phyloP scores from a whole-genome alignment of 306 rosid genomes.

The Vicia sativa region DNA sequence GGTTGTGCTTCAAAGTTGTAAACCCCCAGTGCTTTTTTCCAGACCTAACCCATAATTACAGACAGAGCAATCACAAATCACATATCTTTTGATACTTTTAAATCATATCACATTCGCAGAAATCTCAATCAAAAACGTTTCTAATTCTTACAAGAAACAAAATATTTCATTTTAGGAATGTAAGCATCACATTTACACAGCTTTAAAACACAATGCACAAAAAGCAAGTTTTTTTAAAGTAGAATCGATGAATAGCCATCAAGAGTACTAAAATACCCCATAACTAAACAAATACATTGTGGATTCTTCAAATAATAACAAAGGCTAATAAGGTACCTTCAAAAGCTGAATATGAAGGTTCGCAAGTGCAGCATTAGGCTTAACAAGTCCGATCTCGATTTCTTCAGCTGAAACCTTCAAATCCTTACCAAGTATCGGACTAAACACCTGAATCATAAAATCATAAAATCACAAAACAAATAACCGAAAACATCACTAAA shows the following conservation, averaged over 20 bases:
- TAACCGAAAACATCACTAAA: constrained; percentile 16
- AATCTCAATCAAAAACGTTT: no score
- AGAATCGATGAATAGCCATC: neutral
- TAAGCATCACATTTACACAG: no score
- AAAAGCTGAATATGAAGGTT: constrained; percentile 73
- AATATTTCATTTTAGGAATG: no score
- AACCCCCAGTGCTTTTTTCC: neutral
- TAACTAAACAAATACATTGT: neutral
- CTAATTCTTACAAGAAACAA: no score
- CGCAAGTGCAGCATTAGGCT: constrained; percentile 59
- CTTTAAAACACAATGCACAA: no score
- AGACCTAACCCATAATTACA: neutral
- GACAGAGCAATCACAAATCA: neutral
- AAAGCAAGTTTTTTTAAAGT: no score
- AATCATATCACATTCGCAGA: no score
- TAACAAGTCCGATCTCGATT: constrained; percentile 70
- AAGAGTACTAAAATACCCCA: neutral
- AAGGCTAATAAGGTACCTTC: constrained; percentile 52
- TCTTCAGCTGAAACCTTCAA: constrained; percentile 71
- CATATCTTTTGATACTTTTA: neutral
- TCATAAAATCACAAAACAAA: neutral
- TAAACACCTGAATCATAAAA: constrained; percentile 60
- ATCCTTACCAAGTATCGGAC: constrained; percentile 59
- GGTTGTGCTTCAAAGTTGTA: neutral
- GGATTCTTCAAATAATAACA: no score